These are phyloP conservation scores for Plectosphaerella plurivora DNA, from an alignment of 2,329 filamentous ascomycete species.

Conservation along the genomic window DNA sequence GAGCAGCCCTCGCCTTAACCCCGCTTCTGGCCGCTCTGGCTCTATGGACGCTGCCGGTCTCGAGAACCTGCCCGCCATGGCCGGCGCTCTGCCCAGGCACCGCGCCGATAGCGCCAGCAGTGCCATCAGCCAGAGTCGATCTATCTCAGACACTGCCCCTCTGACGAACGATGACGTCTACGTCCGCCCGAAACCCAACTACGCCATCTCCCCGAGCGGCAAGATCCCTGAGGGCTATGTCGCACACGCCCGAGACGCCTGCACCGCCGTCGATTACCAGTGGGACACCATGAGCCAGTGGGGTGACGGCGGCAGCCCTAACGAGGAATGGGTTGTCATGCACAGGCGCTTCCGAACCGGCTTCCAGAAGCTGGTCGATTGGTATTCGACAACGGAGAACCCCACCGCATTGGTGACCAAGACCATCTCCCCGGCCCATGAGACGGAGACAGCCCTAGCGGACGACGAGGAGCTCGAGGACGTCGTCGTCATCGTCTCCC, in stretches of 20 bases:
- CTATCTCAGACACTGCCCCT: conserved; percentile 57
- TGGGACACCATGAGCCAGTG: conserved; percentile 92
- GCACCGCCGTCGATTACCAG: conserved; percentile 82
- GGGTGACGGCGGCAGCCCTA: conserved; percentile 82
- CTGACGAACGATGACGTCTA: conserved; percentile 80
- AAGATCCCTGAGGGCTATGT: conserved; percentile 86
- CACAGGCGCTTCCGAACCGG: conserved; percentile 83
- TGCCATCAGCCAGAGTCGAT: conserved; percentile 7
- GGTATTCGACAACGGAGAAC: conserved; percentile 63
- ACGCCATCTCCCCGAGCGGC: conserved; percentile 74
- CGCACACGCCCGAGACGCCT: conserved; percentile 83
- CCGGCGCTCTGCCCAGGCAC: conserved; percentile 26
- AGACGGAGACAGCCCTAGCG: conserved; percentile 34
- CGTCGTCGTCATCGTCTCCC: conserved; percentile 83
- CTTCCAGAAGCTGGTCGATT: conserved; percentile 72
- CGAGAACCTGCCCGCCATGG: conserved; percentile 24
- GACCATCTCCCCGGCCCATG: conserved; percentile 23
- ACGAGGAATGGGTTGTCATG: conserved; percentile 96
- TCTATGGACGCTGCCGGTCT: conserved; percentile 10
- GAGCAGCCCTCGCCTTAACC: conserved; percentile 19
- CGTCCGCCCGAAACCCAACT: conserved; percentile 71
- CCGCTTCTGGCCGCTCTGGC: conserved; percentile 8
- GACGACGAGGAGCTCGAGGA: conserved; percentile 66
- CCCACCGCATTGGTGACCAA: conserved; percentile 48
- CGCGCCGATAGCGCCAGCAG: conserved; percentile 16